Conservation (phyloP, 169 alveolate species). For the Plasmodium relictum region DNA sequence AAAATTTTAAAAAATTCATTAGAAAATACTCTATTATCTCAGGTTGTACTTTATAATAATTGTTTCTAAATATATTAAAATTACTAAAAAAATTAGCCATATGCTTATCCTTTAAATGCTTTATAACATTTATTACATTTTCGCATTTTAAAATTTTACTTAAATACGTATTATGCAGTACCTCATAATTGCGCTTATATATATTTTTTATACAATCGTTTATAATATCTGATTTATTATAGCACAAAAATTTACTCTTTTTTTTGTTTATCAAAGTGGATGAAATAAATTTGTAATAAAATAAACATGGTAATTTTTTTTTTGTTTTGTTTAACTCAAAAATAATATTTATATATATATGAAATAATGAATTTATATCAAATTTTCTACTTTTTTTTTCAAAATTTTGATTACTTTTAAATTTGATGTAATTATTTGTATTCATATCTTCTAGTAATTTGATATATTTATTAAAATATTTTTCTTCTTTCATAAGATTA, state of each 20-base stretch:
- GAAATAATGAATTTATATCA: no score
- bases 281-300: neutral
- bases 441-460: no score
- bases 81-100: neutral
- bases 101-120: neutral
- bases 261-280: neutral
- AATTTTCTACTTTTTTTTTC: no score
- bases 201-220: neutral
- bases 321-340: neutral
- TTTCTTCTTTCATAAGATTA: no score
- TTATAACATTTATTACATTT: neutral
- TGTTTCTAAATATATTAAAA: neutral
- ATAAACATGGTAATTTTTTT: neutral
- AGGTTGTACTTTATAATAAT: conserved; percentile 2
- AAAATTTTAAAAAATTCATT: conserved; percentile 6
- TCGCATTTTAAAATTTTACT: conserved; percentile 14
- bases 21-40: neutral
- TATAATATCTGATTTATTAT: neutral
- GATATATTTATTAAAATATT: no score
- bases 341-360: conserved; percentile 10
- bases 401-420: neutral
- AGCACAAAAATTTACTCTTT: neutral
- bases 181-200: neutral
- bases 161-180: conserved; percentile 1
- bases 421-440: neutral